phyloP scores from a whole-genome alignment of 371 early-diverging fungal species.

The Apophysomyces variabilis region DNA sequence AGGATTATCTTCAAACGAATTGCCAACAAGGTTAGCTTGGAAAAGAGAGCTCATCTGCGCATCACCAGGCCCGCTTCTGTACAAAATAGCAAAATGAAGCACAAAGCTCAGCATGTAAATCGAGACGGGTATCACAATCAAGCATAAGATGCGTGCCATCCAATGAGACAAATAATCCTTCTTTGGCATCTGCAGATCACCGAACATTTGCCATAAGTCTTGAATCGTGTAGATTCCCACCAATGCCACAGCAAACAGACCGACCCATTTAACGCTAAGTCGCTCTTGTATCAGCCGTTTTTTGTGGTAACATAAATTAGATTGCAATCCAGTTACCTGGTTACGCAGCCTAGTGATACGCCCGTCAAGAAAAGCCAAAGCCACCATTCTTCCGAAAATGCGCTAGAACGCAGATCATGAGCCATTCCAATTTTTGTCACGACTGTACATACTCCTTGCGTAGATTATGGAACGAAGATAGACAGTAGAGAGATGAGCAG shows the following conservation, averaged over 20 bases:
- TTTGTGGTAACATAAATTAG: not conserved
- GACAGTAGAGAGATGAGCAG: conserved; percentile 77
- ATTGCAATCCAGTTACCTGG: conserved; percentile 52
- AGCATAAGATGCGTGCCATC: conserved; percentile 75
- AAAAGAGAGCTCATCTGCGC: conserved; percentile 99
- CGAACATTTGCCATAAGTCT: conserved; percentile 93
- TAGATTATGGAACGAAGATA: conserved; percentile 78
- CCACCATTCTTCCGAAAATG: conserved; percentile 89
- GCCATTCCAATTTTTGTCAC: not conserved
- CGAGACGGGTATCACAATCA: conserved; percentile 87
- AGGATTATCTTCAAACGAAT: conserved; percentile 79
- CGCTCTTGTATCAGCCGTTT: not conserved
- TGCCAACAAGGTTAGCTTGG: conserved; percentile 93
- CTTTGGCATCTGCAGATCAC: conserved; percentile 81
- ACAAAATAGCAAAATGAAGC: conserved; percentile 93
- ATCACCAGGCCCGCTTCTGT: conserved; percentile 92
- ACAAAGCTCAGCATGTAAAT: conserved; percentile 92
- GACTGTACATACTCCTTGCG: conserved; percentile 58
- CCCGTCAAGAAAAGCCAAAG: conserved; percentile 90
- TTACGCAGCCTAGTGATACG: conserved; percentile 87
- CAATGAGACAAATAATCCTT: conserved; percentile 76
- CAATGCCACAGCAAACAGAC: conserved; percentile 92
- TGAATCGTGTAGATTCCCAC: conserved; percentile 96
- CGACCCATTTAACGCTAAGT: conserved; percentile 99
- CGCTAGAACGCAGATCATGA: conserved; percentile 38